A percentile compares a stretch with the other conserved stretches of the same genome.
phyloP scores from a whole-genome alignment of 371 early-diverging fungal genomes.

The Nosema muscidifuracis region DNA sequence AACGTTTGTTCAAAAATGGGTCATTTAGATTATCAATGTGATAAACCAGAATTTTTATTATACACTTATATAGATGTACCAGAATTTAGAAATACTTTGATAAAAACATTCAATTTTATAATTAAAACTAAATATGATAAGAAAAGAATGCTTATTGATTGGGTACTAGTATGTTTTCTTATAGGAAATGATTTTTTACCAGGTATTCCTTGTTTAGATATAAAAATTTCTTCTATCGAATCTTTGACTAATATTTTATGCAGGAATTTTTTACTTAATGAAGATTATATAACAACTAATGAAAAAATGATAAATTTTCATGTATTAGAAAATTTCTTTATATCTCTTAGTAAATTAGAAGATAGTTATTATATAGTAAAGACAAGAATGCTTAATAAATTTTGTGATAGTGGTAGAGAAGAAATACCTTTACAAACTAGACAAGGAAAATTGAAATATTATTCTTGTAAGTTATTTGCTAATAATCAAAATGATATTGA shows the following conservation, averaged over 20 bases:
- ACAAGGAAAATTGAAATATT: conserved; percentile 55
- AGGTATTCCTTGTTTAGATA: conserved; percentile 87
- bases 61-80: conserved; percentile 54
- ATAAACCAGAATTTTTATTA: conserved; percentile 23
- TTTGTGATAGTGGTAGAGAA: conserved; percentile 25
- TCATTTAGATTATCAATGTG: conserved; percentile 71
- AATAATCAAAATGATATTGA: conserved; percentile 41
- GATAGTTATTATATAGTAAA: conserved; percentile 50
- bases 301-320: conserved; percentile 47
- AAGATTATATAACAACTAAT: conserved; percentile 50
- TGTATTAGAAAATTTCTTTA: conserved; percentile 46
- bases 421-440: conserved; percentile 39
- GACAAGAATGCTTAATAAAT: conserved; percentile 29
- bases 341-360: conserved; percentile 41
- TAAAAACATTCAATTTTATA: conserved; percentile 40
- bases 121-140: conserved; percentile 24
- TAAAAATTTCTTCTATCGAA: conserved; percentile 88
- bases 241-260: conserved; percentile 47
- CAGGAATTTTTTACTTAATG: conserved; percentile 28
- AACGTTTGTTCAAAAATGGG: conserved; percentile 73
- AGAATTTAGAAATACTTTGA: conserved; percentile 41
- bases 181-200: conserved; percentile 99
- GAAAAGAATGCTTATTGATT: conserved; percentile 90
- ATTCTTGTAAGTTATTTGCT: conserved; percentile 52
- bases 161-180: conserved; percentile 95